phyloP scores from a whole-genome alignment of 768 basidiomycete species.

The Boletus rubroflammeus region DNA sequence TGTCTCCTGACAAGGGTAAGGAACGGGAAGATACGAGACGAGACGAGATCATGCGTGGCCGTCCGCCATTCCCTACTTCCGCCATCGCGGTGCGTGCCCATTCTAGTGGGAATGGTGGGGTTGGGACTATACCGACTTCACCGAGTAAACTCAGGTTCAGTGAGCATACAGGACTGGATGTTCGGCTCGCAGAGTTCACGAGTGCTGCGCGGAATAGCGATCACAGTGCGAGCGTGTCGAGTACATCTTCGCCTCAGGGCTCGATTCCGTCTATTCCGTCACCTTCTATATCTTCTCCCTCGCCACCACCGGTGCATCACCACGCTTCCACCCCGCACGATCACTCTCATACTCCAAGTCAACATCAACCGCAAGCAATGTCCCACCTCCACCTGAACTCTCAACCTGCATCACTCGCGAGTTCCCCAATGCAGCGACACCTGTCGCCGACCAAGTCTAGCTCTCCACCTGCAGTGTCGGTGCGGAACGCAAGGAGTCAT shows the following conservation, averaged over 20 bases:
- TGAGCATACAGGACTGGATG: slow-evolving; percentile 27
- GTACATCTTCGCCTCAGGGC: slow-evolving; percentile 67
- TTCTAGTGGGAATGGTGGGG: not conserved
- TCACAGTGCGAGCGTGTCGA: slow-evolving; percentile 71
- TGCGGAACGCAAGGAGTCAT: slow-evolving; percentile 51
- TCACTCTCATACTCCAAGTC: not conserved
- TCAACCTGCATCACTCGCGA: slow-evolving; percentile 15
- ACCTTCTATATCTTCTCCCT: slow-evolving; percentile 54
- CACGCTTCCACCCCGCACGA: slow-evolving; percentile 24
- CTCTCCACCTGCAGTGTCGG: slow-evolving; percentile 58
- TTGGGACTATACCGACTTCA: slow-evolving; percentile 18
- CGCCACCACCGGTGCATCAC: slow-evolving; percentile 31
- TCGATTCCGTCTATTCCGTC: slow-evolving; percentile 84
- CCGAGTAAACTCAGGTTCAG: slow-evolving; percentile 29
- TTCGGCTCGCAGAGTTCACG: slow-evolving; percentile 35
- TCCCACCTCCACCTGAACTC: slow-evolving; percentile 12
- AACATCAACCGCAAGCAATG: slow-evolving; percentile 4
- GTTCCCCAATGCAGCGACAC: slow-evolving; percentile 45
- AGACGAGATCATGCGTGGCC: slow-evolving; percentile 42
- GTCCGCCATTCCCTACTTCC: slow-evolving; percentile 27
- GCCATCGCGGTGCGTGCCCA: slow-evolving; percentile 1
- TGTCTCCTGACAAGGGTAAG: slow-evolving; percentile 38
- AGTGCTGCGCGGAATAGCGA: slow-evolving; percentile 42
- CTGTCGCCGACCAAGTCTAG: slow-evolving; percentile 54
- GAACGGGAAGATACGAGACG: slow-evolving; percentile 15